These are phyloP conservation scores for Dactylellina leptospora DNA, from an alignment of 2,329 filamentous ascomycete genomes.

Conservation along the genomic window DNA sequence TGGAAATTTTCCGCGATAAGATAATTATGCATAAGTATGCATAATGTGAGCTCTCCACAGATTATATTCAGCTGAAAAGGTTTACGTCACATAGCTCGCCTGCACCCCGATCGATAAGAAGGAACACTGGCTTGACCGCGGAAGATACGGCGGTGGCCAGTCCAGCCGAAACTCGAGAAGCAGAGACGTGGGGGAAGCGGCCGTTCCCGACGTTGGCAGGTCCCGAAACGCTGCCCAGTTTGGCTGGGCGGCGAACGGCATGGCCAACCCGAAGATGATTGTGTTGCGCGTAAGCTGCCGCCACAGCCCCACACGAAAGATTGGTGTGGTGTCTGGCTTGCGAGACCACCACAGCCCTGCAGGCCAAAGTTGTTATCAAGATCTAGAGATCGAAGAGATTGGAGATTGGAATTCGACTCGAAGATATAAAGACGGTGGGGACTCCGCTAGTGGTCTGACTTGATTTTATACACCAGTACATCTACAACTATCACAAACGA, in stretches of 20 bases:
- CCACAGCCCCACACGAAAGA: too few species aligned
- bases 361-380: neutral
- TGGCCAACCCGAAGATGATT: constrained; percentile 18
- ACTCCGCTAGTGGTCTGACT: neutral
- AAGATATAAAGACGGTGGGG: constrained; percentile 19
- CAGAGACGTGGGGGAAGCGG: constrained; percentile 35
- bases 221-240: constrained; percentile 14
- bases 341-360: too few species aligned
- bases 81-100: constrained; percentile 30
- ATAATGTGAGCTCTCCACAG: constrained; percentile 25
- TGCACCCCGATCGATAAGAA: constrained; percentile 30
- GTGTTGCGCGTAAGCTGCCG: constrained; percentile 19
- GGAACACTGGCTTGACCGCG: neutral
- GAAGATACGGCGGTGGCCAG: neutral
- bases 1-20: constrained; percentile 7
- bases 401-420: neutral
- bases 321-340: too few species aligned
- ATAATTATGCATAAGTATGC: too few species aligned
- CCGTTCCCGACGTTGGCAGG: constrained; percentile 44
- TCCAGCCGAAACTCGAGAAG: neutral
- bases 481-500: too few species aligned
- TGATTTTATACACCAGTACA: neutral
- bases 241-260: constrained; percentile 34
- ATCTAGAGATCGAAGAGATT: neutral
- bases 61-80: too few species aligned